phyloP scores from a whole-genome alignment of 768 basidiomycete genomes.

The Suillus subluteus region DNA sequence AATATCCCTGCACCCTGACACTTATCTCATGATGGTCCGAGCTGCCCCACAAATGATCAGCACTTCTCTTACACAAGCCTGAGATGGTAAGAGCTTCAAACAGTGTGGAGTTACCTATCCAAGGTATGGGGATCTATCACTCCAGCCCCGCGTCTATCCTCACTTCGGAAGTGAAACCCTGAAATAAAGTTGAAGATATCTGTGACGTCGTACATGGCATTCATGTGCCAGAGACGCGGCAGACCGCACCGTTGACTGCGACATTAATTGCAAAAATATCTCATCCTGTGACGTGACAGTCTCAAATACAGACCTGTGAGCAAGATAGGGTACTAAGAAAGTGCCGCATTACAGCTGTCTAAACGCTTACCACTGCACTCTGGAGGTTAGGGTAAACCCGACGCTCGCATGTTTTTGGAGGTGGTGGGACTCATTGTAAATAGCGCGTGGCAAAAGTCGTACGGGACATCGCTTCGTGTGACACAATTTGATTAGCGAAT shows the following conservation, averaged over 20 bases:
- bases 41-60: background rate
- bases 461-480: background rate
- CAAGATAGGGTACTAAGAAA: conserved; percentile 1
- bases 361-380: background rate
- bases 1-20: background rate
- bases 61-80: background rate
- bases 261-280: background rate
- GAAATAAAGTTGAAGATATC: background rate
- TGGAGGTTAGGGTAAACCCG: background rate
- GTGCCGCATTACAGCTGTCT: background rate
- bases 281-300: background rate
- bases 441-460: background rate
- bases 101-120: too few relatives aligned
- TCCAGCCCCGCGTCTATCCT: background rate
- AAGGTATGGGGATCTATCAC: background rate
- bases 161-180: background rate
- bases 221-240: background rate
- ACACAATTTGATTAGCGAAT: background rate
- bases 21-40: background rate
- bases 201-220: background rate
- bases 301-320: background rate
- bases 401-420: background rate
- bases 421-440: background rate
- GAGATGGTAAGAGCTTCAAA: background rate
- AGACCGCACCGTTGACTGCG: background rate